Evolutionary conservation across 129 eudicot species (phyloP).

Genomic region (Tagetes patula): DNA sequence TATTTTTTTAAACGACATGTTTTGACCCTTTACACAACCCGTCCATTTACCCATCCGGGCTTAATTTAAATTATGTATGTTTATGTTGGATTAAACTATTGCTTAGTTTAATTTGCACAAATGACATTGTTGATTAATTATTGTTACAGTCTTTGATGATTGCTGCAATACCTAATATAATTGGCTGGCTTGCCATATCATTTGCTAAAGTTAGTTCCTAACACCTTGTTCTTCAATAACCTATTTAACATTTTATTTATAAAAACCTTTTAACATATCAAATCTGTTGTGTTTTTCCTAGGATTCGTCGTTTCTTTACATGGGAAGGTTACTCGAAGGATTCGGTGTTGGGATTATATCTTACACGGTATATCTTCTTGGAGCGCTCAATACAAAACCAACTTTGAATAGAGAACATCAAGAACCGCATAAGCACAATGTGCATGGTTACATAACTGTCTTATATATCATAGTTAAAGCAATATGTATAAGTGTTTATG

Average conservation of each 20-base stretch:
- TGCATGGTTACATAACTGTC: neutral
- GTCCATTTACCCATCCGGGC: neutral
- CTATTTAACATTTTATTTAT: neutral
- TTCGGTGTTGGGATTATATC: constrained; percentile 94
- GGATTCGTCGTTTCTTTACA: constrained; percentile 85
- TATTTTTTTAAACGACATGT: neutral
- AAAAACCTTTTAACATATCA: neutral
- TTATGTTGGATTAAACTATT: constrained; percentile 15
- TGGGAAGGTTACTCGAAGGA: constrained; percentile 94
- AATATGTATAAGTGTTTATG: neutral
- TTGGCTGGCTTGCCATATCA: constrained; percentile 92
- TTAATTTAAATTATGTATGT: neutral
- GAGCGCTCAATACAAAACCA: neutral
- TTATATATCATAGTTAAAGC: neutral
- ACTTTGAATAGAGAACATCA: neutral
- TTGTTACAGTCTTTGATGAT: constrained; percentile 87
- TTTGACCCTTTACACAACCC: neutral
- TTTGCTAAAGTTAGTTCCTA: constrained; percentile 71
- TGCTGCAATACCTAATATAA: constrained; percentile 94
- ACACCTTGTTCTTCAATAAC: neutral
- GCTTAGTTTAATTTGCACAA: neutral
- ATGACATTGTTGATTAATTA: constrained; percentile 1
- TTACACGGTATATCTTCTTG: constrained; percentile 50
- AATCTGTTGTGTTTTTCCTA: constrained; percentile 19
- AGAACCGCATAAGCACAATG: neutral